These are phyloP conservation scores for Cyathus striatus DNA, from an alignment of 768 basidiomycete species.

Conservation along the genomic window DNA sequence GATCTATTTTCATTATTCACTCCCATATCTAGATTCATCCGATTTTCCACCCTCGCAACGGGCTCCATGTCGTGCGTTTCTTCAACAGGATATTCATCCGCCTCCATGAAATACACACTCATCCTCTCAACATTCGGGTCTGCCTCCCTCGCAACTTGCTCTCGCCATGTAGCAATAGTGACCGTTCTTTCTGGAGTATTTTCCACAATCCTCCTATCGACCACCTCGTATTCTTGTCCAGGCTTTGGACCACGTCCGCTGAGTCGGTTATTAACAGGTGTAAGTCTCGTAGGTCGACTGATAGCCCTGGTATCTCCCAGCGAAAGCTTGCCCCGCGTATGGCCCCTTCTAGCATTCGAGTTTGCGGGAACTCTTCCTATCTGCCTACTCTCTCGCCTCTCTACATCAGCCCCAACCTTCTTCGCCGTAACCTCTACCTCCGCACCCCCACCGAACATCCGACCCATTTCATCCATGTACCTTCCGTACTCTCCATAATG, in stretches of 20 bases:
- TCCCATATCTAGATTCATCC: too few species aligned
- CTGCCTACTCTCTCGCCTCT: constrained; percentile 7
- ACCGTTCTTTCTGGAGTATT: constrained; percentile 47
- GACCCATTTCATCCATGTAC: constrained; percentile 25
- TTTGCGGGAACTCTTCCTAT: constrained; percentile 9
- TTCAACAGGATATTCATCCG: constrained; percentile 25
- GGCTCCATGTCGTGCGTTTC: not conserved
- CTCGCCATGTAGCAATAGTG: constrained; percentile 52
- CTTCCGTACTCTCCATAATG: constrained; percentile 28
- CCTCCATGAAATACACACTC: constrained; percentile 41
- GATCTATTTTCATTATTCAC: too few species aligned
- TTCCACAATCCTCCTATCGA: constrained; percentile 36
- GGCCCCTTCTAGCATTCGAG: not conserved
- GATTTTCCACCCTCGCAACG: too few species aligned
- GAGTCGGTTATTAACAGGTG: constrained; percentile 9
- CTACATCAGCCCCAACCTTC: constrained; percentile 7
- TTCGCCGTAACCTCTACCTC: constrained; percentile 15
- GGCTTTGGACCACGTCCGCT: constrained; percentile 18
- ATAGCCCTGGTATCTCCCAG: constrained; percentile 13
- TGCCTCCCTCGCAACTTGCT: constrained; percentile 41
- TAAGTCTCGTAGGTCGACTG: constrained; percentile 11
- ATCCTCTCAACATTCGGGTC: constrained; percentile 29
- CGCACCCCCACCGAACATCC: constrained; percentile 17
- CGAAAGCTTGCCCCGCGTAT: constrained; percentile 6
- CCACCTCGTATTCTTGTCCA: constrained; percentile 37